Conservation (phyloP, 306 rosid genomes). For the Luffa aegyptiaca region DNA sequence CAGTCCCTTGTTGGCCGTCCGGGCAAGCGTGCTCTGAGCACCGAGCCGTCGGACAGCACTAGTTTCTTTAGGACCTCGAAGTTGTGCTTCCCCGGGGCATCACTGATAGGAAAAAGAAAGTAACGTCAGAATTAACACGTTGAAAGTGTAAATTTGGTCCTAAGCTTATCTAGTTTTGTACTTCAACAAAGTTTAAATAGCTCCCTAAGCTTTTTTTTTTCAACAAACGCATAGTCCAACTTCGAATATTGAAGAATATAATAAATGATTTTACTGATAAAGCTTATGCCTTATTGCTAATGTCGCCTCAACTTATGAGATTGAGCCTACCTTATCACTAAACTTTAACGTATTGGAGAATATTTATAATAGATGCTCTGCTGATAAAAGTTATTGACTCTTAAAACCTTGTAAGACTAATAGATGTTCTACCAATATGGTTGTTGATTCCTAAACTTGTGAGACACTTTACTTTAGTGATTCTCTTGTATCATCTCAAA, state of each 20-base stretch:
- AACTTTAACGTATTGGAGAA: neutral
- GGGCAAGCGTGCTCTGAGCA: conserved; percentile 65
- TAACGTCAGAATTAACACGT: neutral
- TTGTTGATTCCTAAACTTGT: too few relatives aligned
- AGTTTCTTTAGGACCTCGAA: conserved; percentile 61
- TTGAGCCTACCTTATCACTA: neutral
- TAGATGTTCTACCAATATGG: too few relatives aligned
- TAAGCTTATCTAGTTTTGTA: neutral
- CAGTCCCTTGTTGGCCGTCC: conserved; percentile 88
- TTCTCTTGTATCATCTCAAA: too few relatives aligned
- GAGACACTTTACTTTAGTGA: too few relatives aligned
- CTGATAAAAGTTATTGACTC: too few relatives aligned
- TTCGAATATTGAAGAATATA: neutral
- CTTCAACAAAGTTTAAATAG: neutral
- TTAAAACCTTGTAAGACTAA: too few relatives aligned
- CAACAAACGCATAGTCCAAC: neutral
- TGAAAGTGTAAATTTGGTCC: neutral
- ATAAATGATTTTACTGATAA: too few relatives aligned
- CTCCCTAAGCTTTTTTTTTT: neutral
- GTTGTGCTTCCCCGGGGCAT: conserved; percentile 76
- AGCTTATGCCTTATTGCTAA: too few relatives aligned
- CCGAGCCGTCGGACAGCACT: conserved; percentile 73
- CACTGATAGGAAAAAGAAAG: conserved; percentile 27
- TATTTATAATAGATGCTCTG: neutral
- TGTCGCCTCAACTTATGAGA: neutral